A percentile compares a stretch with the other conserved stretches of the same genome.
Evolutionary conservation across 225 moss, liverwort and hornwort genomes (phyloP).

Genomic region (Polytrichum commune): DNA sequence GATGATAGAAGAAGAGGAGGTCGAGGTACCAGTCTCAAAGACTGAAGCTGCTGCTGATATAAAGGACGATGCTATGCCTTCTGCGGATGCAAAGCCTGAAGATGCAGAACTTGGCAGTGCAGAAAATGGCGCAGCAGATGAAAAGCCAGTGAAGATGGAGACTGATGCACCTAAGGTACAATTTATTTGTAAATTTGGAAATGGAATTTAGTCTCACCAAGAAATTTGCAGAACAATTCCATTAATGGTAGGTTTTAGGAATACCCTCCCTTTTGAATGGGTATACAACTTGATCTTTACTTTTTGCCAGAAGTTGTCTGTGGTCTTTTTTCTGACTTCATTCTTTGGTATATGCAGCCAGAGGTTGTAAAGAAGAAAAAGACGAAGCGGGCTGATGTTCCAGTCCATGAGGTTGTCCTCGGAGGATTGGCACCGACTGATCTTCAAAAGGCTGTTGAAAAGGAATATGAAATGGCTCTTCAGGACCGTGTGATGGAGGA

Average conservation of each 20-base stretch:
- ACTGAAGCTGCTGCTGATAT: slow-evolving; percentile 39
- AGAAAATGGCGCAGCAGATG: slow-evolving; percentile 58
- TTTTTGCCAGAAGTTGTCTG: no score
- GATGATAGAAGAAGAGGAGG: slow-evolving; percentile 97
- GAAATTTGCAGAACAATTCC: no score
- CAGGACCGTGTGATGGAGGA: slow-evolving; percentile 99
- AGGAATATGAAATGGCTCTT: slow-evolving; percentile 95
- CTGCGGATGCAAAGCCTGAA: slow-evolving; percentile 31
- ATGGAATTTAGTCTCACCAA: no score
- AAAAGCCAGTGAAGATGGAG: slow-evolving; percentile 68
- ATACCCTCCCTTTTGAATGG: no score
- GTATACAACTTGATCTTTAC: no score
- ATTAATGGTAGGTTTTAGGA: no score
- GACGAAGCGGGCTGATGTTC: slow-evolving; percentile 83
- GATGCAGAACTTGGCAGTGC: slow-evolving; percentile 42
- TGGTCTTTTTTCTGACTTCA: not conserved
- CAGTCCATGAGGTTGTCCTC: slow-evolving; percentile 72
- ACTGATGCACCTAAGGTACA: slow-evolving; percentile 65
- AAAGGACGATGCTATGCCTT: slow-evolving; percentile 29
- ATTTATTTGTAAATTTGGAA: not conserved
- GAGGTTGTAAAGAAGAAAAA: slow-evolving; percentile 91
- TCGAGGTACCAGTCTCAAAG: slow-evolving; percentile 65
- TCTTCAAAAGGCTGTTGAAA: slow-evolving; percentile 82
- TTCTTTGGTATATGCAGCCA: slow-evolving; percentile 15
- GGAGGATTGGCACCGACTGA: slow-evolving; percentile 65